Base-by-base conservation (phyloP, 352 stramenopile genomes). In the Pelagophyceae sp. region DNA sequence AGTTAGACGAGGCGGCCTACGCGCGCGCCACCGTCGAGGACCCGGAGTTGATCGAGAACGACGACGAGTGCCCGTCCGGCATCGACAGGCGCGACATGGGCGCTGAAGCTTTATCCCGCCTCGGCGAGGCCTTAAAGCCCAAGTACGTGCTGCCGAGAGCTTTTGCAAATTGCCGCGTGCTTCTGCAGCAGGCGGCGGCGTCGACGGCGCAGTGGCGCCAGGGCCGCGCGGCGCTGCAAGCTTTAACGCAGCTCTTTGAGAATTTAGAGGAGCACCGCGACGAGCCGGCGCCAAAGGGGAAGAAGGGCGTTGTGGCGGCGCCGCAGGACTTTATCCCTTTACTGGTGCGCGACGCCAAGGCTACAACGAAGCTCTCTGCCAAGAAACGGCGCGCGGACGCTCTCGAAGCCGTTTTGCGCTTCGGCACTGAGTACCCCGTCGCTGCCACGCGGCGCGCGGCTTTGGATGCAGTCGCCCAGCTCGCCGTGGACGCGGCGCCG, bases 341-440 rank as follows among this genome's bases (percentile, higher is more conserved):
- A 1, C 61, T 71, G n/a, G 3, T 15, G n/a, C n/a, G 61, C 27
- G n/a, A 27, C 3, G 27, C 54, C 15, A n/a, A 20, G 54, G 2
- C 27, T 2, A 15, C 11, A 27, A 37, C 15, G 61, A 71, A 37
- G 61, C 3, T 40, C 3, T 29, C 11, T 1, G 33, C 15, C 61
- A 71, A 71, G 38, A 1, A 1, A 37, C 67, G 67, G 17, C 35
- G 33, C 5, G 15, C 15, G 5, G 67, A 74, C 38, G 1, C 3
- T 6, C 17, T 74, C 11, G 38, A 51, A 1, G 27, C 67, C 15
- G 5, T 58, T 2, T 37, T 74, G 15, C 67, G 17, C 15, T 74
- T 74, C 67, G 67, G 35, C 35, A 72, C 63, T n/a, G 15, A 35
- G 1, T 74, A 74, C 67, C 67, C 67, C 15, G 67, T 58, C 17